phyloP scores from a whole-genome alignment of 2,329 filamentous ascomycete species.

The Mollisiaceae sp. region DNA sequence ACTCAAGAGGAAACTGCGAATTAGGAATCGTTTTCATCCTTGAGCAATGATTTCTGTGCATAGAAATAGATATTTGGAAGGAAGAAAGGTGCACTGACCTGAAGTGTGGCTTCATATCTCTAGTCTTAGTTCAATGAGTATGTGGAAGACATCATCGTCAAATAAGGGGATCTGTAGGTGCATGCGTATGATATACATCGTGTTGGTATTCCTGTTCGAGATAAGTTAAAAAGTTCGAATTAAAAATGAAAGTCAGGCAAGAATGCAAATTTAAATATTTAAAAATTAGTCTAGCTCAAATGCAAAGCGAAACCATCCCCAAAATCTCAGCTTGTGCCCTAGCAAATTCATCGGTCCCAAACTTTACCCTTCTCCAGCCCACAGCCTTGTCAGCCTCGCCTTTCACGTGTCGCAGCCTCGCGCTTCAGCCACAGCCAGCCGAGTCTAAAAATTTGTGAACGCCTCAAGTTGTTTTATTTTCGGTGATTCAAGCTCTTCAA shows the following conservation, averaged over 20 bases:
- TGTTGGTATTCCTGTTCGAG: neutral
- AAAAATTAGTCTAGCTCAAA: too few species aligned
- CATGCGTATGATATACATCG: neutral
- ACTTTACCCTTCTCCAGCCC: neutral
- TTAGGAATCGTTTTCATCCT: neutral
- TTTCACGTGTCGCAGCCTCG: neutral
- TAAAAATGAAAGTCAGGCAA: neutral
- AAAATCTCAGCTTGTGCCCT: neutral
- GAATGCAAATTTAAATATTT: neutral
- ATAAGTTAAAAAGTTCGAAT: neutral
- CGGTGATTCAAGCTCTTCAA: neutral
- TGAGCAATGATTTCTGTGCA: neutral
- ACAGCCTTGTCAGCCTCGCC: neutral
- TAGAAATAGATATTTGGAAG: neutral
- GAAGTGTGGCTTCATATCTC: neutral
- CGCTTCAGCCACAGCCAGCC: neutral
- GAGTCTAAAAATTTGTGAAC: slow-evolving; percentile 6
- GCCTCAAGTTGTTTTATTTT: neutral
- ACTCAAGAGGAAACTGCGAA: neutral
- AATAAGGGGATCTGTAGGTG: too few species aligned
- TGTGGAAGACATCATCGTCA: too few species aligned
- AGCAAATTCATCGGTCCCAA: neutral
- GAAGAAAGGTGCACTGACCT: neutral
- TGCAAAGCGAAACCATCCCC: too few species aligned
- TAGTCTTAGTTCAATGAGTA: too few species aligned